Percentiles rank a stretch among this genome's conserved stretches.
Conservation (phyloP, 192 early-diverging fungal genomes). For the Umbelopsis vinacea region DNA sequence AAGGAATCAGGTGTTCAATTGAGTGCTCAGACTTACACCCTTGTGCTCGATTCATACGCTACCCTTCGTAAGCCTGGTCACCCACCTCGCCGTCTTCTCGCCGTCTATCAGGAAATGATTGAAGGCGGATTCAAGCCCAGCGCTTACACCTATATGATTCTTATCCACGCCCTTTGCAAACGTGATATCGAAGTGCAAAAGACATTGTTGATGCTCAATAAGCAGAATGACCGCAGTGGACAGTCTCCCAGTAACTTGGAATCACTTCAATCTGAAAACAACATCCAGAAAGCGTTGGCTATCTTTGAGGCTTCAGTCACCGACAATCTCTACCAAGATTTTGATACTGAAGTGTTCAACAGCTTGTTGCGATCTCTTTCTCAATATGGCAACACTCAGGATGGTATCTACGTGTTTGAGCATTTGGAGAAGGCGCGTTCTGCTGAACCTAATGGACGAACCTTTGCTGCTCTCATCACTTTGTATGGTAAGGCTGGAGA, state of each 20-base stretch:
- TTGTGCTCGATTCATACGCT: conserved; percentile 39
- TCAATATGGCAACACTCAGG: conserved; percentile 38
- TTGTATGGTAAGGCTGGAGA: conserved; percentile 45
- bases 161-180: conserved; percentile 38
- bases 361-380: conserved; percentile 40
- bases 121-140: conserved; percentile 20
- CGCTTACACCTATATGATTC: conserved; percentile 31
- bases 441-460: conserved; percentile 49
- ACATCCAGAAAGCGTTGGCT: conserved; percentile 36
- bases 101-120: conserved; percentile 43
- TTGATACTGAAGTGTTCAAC: conserved; percentile 45
- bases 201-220: conserved; percentile 38
- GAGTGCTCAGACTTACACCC: conserved; percentile 38
- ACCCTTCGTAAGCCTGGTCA: conserved; percentile 35
- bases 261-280: conserved; percentile 35
- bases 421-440: conserved; percentile 24
- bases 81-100: conserved; percentile 24
- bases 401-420: conserved; percentile 34
- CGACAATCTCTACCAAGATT: conserved; percentile 24
- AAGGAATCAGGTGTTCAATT: conserved; percentile 30
- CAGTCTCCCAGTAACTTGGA: conserved; percentile 27
- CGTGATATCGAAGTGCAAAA: conserved; percentile 49
- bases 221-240: conserved; percentile 33
- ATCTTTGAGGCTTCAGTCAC: conserved; percentile 35
- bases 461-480: conserved; percentile 62